phyloP scores from a whole-genome alignment of 805 yeast genomes.

The Barnettozyma vustinii region DNA sequence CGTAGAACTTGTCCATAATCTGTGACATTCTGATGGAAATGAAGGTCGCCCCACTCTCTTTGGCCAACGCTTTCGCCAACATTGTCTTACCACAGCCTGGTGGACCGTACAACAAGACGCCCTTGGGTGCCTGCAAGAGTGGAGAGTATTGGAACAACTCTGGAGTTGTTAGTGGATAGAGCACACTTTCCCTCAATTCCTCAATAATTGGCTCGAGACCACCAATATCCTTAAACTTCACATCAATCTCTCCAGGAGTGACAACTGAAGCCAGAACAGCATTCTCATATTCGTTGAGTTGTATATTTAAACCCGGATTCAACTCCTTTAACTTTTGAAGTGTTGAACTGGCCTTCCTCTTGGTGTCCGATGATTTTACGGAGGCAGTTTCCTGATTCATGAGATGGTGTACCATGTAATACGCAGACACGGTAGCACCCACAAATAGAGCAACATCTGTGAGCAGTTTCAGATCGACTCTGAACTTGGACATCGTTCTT shows the following conservation, averaged over 20 bases:
- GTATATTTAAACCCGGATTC: constrained; percentile 53
- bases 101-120: constrained; percentile 96
- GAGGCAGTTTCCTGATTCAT: constrained; percentile 39
- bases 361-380: constrained; percentile 50
- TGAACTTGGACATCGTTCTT: constrained; percentile 27
- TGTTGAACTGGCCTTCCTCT: constrained; percentile 53
- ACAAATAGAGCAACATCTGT: constrained; percentile 45
- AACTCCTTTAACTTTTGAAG: constrained; percentile 50
- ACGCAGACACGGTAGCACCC: constrained; percentile 67
- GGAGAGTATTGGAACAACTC: constrained; percentile 68
- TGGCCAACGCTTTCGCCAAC: constrained; percentile 99
- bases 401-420: constrained; percentile 49
- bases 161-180: constrained; percentile 79
- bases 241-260: constrained; percentile 76
- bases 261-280: constrained; percentile 73
- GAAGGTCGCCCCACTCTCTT: constrained; percentile 90
- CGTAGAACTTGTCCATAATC: constrained; percentile 96
- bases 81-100: constrained; percentile 99
- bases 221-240: constrained; percentile 78
- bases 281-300: constrained; percentile 69
- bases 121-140: constrained; percentile 86
- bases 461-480: constrained; percentile 33
- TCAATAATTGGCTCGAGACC: constrained; percentile 80
- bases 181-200: constrained; percentile 82
- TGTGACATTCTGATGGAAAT: constrained; percentile 89